phyloP scores from a whole-genome alignment of 2,329 filamentous ascomycete species.

The Trichoderma endophyticum region DNA sequence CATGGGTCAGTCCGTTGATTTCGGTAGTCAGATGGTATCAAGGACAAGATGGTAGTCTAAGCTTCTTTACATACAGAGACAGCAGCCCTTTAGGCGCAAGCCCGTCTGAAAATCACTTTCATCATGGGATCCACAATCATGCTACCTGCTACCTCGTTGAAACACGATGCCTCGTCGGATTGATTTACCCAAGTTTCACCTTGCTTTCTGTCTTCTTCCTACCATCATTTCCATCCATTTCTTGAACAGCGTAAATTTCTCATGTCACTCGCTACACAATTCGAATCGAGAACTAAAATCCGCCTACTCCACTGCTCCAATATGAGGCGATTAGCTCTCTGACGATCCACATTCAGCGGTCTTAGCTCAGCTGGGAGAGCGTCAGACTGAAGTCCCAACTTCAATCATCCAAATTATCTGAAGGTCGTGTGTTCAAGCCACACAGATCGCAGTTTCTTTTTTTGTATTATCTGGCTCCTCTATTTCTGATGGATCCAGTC shows the following conservation, averaged over 20 bases:
- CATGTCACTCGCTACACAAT: not conserved
- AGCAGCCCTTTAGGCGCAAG: not conserved
- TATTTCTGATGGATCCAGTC: not conserved
- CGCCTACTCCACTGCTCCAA: not conserved
- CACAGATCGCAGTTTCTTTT: conserved; percentile 27
- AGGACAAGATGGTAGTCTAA: not conserved
- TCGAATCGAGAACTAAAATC: not conserved
- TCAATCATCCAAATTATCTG: conserved; percentile 28
- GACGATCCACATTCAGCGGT: conserved; percentile 20
- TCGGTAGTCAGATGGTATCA: not conserved
- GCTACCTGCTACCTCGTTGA: not conserved
- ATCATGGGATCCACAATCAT: not conserved
- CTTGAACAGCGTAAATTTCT: no score
- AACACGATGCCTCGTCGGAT: not conserved
- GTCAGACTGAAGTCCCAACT: conserved; percentile 30
- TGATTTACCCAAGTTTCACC: not conserved
- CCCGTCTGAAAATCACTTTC: not conserved
- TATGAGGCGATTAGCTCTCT: not conserved
- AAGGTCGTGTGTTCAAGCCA: conserved; percentile 33
- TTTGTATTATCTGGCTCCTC: not conserved
- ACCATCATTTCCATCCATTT: not conserved
- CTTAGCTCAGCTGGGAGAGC: conserved; percentile 31
- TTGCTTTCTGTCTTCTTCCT: not conserved
- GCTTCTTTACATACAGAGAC: not conserved
- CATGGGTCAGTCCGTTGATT: not conserved